phyloP scores from a whole-genome alignment of 768 basidiomycete species.

The Termitomyces sp. region DNA sequence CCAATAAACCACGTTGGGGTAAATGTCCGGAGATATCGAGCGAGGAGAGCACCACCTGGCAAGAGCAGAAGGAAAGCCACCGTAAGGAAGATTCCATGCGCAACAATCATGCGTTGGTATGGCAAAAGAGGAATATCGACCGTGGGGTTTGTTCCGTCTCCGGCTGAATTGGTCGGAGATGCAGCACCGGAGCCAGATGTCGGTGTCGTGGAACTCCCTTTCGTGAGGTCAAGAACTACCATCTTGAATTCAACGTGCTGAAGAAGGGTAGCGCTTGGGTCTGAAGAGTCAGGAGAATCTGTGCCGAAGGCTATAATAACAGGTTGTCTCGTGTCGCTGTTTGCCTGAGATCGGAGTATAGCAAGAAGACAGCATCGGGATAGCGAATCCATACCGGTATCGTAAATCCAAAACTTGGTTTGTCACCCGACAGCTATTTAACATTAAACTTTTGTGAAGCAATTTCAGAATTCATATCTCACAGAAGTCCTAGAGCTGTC shows the following conservation, averaged over 20 bases:
- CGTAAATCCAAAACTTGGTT: constrained; percentile 31
- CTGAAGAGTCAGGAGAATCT: constrained; percentile 43
- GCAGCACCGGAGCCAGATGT: constrained; percentile 17
- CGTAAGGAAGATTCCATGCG: constrained; percentile 49
- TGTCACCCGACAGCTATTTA: constrained; percentile 35
- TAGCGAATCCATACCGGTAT: neutral
- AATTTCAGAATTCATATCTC: constrained; percentile 6
- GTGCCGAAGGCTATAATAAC: constrained; percentile 62
- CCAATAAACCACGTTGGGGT: constrained; percentile 47
- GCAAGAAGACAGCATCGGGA: neutral
- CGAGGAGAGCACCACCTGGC: constrained; percentile 49
- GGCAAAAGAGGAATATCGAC: constrained; percentile 36
- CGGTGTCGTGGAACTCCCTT: constrained; percentile 24
- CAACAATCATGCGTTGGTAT: constrained; percentile 48
- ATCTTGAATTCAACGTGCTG: constrained; percentile 46
- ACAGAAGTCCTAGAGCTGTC: constrained; percentile 34
- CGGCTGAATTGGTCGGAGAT: constrained; percentile 12
- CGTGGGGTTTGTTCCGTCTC: constrained; percentile 15
- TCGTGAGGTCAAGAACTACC: constrained; percentile 45
- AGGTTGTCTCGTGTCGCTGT: constrained; percentile 33
- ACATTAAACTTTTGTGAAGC: constrained; percentile 4
- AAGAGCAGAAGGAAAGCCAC: constrained; percentile 52
- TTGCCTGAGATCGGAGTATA: constrained; percentile 29
- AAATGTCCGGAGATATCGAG: constrained; percentile 51
- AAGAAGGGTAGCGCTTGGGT: constrained; percentile 38